Evolutionary conservation across 2,329 filamentous ascomycete species (phyloP), one percentile per base, ranked within the genome.

Genomic region (Neonectria sp.): DNA sequence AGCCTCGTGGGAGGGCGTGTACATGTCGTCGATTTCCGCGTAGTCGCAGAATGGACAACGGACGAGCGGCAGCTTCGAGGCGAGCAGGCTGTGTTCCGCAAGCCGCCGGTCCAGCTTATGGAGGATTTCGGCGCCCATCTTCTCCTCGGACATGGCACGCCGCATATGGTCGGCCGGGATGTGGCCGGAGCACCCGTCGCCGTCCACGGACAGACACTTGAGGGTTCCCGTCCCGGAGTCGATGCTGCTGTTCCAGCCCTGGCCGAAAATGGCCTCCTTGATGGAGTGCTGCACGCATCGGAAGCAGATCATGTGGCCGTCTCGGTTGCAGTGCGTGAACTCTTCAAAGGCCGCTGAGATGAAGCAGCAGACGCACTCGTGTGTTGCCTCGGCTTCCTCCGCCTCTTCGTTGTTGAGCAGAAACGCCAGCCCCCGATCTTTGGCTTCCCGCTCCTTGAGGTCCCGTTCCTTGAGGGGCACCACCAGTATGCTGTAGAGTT

Each of bases 1-100:
- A 27, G 87, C 80, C 63, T 89, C 86, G 58, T 81, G 80, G 52
- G 81, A 81, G 12, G 90, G 90, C 25, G 91, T 84, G 77, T 93
- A 93, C 21, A 92, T 83, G 63, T 93, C 91, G 79, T 98, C 94
- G 29, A 95, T 86, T 83, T 98, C 96, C 35, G 94, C 94, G 77
- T 98, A 99, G 71, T 87, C 87, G 84, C 95, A 99, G 78, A 97
- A 98, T 0, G 95, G 95, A 75, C 96, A 98, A 45, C 91, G 91
- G 55, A 96, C 86, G 2, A 98, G 87, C 3, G 93, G 91, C 7
- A 97, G 82, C 25, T 90, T 88, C 27, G 92, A 93, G 63, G 92
- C 91, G 29, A 93, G 81, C 2, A 99, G 86, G 24, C 86, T 90
- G 73, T 97, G 93, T 65, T 92, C 91, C 3, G 93, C 91, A 27